These are phyloP conservation scores for Mycena latifolia DNA, from an alignment of 768 basidiomycete genomes.

Conservation along the genomic window DNA sequence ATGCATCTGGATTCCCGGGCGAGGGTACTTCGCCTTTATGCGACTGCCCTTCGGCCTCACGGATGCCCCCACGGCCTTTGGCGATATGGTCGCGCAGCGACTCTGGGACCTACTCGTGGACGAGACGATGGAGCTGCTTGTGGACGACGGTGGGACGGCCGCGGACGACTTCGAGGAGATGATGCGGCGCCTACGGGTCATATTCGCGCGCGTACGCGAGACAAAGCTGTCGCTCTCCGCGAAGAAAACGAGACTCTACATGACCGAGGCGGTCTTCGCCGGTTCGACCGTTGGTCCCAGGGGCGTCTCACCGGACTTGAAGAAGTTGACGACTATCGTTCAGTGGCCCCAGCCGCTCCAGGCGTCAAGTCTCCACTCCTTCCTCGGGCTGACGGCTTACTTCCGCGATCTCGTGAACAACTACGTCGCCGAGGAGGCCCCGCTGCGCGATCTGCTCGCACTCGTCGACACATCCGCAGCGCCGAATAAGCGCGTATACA, in stretches of 20 bases:
- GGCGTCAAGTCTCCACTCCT: slow-evolving; percentile 43
- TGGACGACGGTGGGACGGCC: slow-evolving; percentile 51
- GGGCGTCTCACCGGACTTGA: too few relatives aligned
- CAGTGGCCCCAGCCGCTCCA: slow-evolving; percentile 47
- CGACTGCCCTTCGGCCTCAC: slow-evolving; percentile 56
- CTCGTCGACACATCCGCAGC: too few relatives aligned
- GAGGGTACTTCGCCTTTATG: slow-evolving; percentile 49
- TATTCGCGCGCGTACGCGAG: slow-evolving; percentile 45
- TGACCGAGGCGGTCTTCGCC: slow-evolving; percentile 50
- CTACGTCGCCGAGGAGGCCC: slow-evolving; percentile 47
- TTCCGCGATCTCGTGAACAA: slow-evolving; percentile 49
- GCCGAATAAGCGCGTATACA: too few relatives aligned
- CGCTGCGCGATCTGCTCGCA: slow-evolving; percentile 45
- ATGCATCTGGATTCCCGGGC: slow-evolving; percentile 51
- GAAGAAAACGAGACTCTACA: slow-evolving; percentile 48
- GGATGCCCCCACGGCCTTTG: slow-evolving; percentile 52
- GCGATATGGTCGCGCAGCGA: slow-evolving; percentile 39
- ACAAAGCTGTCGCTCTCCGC: slow-evolving; percentile 50
- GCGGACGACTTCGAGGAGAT: too few relatives aligned
- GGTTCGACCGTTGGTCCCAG: slow-evolving; percentile 46
- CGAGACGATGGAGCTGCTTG: slow-evolving; percentile 46
- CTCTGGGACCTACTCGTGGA: slow-evolving; percentile 42
- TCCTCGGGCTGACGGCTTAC: slow-evolving; percentile 51
- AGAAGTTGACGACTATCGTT: slow-evolving; percentile 52
- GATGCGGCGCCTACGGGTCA: slow-evolving; percentile 38